Base-by-base conservation (phyloP, 257 asterid species). In the Fraxinus anomala region DNA sequence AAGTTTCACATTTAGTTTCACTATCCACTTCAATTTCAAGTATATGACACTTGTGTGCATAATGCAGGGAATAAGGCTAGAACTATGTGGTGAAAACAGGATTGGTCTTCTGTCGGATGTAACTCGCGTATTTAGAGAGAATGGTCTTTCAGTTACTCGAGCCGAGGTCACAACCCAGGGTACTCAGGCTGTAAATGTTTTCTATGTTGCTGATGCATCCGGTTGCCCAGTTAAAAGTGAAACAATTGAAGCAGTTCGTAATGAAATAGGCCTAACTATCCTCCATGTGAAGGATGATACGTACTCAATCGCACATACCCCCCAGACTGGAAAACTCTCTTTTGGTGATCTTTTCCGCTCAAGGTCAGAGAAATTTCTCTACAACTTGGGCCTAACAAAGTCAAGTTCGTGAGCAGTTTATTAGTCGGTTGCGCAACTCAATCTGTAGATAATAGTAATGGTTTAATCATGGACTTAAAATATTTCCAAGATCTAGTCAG, bases 341-440 rank as follows among this genome's bases (percentile, higher is more conserved):
- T 82, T 91, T 76, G 90, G 94, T 30, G 90, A 86, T 23, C 83
- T 92, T 76, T 91, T 94, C 79, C 89, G 91, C 51, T 89, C 97
- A 0, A 91, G 96, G 76, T 94, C 98, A 2, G 88, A 87, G 61
- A 89, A 87, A 24, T 82, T 89, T 16, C 91, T 94, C 11, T 89
- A 85, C 82, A 91, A 88, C 56, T 88, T 94, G 31, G 97, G 98
- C 10, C 83, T 91, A 56, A 89, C 88, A 51, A 89, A 84, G 19
- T 89, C 95, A 10, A 88, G 88, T 83, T 87, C 92, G 11, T 89
- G 81, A 68, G 88, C 82, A 36, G 24, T 75, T 28, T 77, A 85
- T 86, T 77, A 54, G 24, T 54, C 80, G 39, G 74, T 33, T 70
- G 59, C 79, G 16, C 83, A 84, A 7, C 77, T 80, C 44, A 81